phyloP scores from a whole-genome alignment of 2,329 filamentous ascomycete genomes.

The Westerdykella sp. region DNA sequence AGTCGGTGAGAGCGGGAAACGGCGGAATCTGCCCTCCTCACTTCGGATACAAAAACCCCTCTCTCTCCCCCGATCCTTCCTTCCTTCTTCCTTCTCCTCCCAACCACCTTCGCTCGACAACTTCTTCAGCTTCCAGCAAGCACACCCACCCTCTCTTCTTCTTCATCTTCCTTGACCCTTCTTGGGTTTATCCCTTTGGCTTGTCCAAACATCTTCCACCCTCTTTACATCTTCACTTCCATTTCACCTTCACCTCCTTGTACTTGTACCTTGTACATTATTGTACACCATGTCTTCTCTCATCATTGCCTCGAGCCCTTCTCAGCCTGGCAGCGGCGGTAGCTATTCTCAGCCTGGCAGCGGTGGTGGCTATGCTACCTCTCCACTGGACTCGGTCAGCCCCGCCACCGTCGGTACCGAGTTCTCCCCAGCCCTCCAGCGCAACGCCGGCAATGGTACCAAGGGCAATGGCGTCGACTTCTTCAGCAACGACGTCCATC shows the following conservation, averaged over 20 bases:
- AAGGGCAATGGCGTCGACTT: slow-evolving; percentile 1
- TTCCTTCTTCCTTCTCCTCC: slow-evolving; percentile 12
- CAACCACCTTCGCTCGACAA: background rate
- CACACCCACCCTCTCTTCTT: background rate
- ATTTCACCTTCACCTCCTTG: too few relatives aligned
- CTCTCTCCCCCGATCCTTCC: background rate
- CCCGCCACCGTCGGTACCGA: background rate
- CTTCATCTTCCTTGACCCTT: too few relatives aligned
- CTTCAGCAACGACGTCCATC: slow-evolving; percentile 25
- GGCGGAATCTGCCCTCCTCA: too few relatives aligned
- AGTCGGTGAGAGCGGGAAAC: too few relatives aligned
- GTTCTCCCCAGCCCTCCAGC: background rate
- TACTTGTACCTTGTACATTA: background rate
- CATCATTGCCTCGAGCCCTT: background rate
- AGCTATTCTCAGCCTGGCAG: background rate
- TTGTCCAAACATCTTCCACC: too few relatives aligned
- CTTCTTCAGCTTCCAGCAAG: background rate
- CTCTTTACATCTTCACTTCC: too few relatives aligned
- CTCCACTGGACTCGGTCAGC: background rate
- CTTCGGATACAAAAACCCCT: background rate
- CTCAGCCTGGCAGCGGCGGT: background rate
- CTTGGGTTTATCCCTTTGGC: too few relatives aligned
- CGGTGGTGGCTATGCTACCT: background rate
- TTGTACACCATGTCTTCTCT: background rate
- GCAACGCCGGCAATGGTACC: background rate